Conservation (phyloP, 116 monocot species). For the Phalaenopsis hybrid region DNA sequence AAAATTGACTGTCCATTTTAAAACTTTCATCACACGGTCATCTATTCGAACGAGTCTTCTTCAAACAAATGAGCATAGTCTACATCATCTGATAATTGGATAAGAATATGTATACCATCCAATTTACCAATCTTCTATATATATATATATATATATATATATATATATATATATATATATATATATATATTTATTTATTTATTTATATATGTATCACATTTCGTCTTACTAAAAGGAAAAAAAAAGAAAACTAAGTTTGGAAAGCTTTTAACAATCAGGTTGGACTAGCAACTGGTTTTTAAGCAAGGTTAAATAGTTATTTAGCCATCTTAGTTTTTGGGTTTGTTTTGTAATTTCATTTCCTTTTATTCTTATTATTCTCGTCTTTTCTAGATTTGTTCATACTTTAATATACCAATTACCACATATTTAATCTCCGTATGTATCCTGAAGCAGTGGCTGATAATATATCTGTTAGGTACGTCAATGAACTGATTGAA, state of each 20-base stretch:
- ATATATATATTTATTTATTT: too few relatives aligned
- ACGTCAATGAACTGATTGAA: conserved; percentile 89
- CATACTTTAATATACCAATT: neutral
- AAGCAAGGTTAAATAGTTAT: neutral
- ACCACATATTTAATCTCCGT: neutral
- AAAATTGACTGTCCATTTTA: too few relatives aligned
- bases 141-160: too few relatives aligned
- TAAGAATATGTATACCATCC: too few relatives aligned
- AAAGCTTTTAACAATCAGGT: neutral
- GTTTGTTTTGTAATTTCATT: neutral
- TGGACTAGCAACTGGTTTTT: neutral
- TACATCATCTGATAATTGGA: too few relatives aligned
- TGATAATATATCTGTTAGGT: conserved; percentile 44
- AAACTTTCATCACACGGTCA: too few relatives aligned
- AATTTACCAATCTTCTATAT: too few relatives aligned
- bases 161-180: too few relatives aligned
- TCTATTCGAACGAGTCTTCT: too few relatives aligned
- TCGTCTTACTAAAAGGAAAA: too few relatives aligned
- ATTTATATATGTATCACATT: too few relatives aligned
- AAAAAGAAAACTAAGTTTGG: neutral
- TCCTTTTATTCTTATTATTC: neutral
- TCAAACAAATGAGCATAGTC: too few relatives aligned
- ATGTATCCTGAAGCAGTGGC: neutral
- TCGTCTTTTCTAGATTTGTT: neutral
- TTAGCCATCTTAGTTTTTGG: neutral